phyloP scores from a whole-genome alignment of 352 stramenopile species.

The Pythium angustatum region DNA sequence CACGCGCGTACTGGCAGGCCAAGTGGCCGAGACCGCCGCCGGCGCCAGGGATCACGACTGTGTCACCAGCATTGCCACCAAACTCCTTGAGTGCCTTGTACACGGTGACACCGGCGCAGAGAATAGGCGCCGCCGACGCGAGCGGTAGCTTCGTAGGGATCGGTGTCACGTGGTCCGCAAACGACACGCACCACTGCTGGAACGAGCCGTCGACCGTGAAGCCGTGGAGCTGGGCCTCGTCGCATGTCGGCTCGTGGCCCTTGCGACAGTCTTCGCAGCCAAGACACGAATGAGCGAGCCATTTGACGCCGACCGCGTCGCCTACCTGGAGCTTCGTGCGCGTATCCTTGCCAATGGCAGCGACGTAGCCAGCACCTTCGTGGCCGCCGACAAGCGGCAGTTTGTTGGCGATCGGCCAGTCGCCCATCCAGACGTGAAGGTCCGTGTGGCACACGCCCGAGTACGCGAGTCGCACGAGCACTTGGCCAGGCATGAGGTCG shows the following conservation, averaged over 20 bases:
- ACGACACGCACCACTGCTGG: conserved; percentile 69
- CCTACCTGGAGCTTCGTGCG: conserved; percentile 49
- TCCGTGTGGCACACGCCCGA: conserved; percentile 55
- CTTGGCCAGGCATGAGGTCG: conserved; percentile 45
- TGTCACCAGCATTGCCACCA: conserved; percentile 40
- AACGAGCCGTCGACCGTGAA: conserved; percentile 51
- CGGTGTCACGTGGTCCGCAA: conserved; percentile 67
- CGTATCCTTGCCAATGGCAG: conserved; percentile 47
- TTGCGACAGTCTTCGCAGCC: conserved; percentile 58
- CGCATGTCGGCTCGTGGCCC: conserved; percentile 47
- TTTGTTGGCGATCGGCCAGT: conserved; percentile 37
- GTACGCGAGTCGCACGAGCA: conserved; percentile 55
- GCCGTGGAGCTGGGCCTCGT: conserved; percentile 35
- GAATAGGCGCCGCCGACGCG: conserved; percentile 49
- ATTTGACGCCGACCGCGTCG: conserved; percentile 55
- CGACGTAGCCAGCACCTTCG: conserved; percentile 55
- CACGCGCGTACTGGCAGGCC: conserved; percentile 70
- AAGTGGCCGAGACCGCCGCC: conserved; percentile 79
- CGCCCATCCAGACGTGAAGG: conserved; percentile 44
- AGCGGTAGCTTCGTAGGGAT: conserved; percentile 60
- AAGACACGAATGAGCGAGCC: conserved; percentile 50
- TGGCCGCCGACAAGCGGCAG: conserved; percentile 57
- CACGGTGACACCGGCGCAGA: conserved; percentile 88
- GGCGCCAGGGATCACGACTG: conserved; percentile 56
- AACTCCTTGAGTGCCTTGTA: conserved; percentile 82